phyloP scores from a whole-genome alignment of 2,329 filamentous ascomycete species.

The Orbilia javanica region DNA sequence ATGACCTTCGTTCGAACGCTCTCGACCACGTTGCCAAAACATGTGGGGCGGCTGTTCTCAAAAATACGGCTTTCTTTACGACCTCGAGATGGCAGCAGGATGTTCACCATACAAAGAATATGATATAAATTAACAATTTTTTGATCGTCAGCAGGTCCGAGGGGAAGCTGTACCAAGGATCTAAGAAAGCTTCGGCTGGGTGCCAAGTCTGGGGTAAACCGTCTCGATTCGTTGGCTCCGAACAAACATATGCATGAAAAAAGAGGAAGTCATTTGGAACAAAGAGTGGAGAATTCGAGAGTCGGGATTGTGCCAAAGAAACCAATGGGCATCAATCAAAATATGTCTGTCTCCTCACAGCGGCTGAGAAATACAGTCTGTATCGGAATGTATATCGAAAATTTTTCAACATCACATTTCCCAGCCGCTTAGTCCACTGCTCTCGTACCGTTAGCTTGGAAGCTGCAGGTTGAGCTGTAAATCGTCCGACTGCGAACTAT shows the following conservation, averaged over 20 bases:
- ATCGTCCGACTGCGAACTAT: constrained; percentile 31
- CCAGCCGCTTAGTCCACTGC: background rate
- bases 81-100: background rate
- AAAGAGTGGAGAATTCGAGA: background rate
- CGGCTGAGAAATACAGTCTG: background rate
- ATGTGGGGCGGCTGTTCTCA: background rate
- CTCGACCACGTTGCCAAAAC: constrained; percentile 19
- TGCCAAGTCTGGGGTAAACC: constrained; percentile 47
- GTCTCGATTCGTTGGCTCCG: constrained; percentile 4
- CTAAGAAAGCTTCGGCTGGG: constrained; percentile 25
- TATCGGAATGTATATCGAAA: too few relatives aligned
- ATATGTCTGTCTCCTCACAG: background rate
- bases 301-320: background rate
- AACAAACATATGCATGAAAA: background rate
- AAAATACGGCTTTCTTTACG: background rate
- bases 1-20: too few relatives aligned
- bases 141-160: background rate
- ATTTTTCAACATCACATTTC: too few relatives aligned
- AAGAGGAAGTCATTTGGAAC: background rate
- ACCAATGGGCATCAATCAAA: background rate
- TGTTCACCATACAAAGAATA: background rate
- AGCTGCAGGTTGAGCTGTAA: constrained; percentile 32
- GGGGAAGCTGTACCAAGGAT: background rate
- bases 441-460: background rate
- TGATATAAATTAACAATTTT: background rate